Conservation (phyloP, 495 filamentous ascomycete species). For the Neurospora sp. region DNA sequence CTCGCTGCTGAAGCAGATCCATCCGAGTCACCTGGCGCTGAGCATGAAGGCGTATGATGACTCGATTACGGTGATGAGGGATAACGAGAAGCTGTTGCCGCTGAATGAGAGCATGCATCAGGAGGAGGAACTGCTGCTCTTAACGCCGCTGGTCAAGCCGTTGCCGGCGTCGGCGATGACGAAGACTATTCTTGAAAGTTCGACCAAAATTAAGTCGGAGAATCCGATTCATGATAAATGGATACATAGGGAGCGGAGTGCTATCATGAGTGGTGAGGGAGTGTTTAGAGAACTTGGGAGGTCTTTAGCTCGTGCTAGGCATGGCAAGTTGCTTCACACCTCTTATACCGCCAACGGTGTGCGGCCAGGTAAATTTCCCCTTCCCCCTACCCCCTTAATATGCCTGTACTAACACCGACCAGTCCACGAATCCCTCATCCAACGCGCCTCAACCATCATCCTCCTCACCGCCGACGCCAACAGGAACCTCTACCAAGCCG, state of each 20-base stretch:
- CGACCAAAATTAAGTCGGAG: slow-evolving; percentile 33
- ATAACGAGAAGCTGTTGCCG: slow-evolving; percentile 68
- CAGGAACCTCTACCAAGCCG: slow-evolving; percentile 79
- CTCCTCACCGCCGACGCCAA: slow-evolving; percentile 85
- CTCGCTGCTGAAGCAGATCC: slow-evolving; percentile 59
- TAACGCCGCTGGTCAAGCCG: slow-evolving; percentile 80
- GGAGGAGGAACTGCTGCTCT: slow-evolving; percentile 71
- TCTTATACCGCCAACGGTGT: slow-evolving; percentile 88
- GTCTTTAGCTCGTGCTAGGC: slow-evolving; percentile 68
- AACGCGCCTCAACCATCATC: slow-evolving; percentile 74
- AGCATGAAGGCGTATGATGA: slow-evolving; percentile 75
- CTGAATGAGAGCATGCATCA: slow-evolving; percentile 65
- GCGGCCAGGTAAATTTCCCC: slow-evolving; percentile 41
- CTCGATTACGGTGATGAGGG: slow-evolving; percentile 78
- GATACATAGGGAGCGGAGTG: slow-evolving; percentile 48
- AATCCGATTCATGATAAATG: slow-evolving; percentile 42
- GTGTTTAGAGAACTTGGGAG: slow-evolving; percentile 78
- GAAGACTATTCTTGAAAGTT: slow-evolving; percentile 39
- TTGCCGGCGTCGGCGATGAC: slow-evolving; percentile 69
- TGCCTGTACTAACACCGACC: slow-evolving; percentile 3
- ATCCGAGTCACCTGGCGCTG: slow-evolving; percentile 65
- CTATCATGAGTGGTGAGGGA: slow-evolving; percentile 76
- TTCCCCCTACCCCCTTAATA: not conserved
- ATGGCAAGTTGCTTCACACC: slow-evolving; percentile 75
- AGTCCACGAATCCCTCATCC: slow-evolving; percentile 83